Conservation (phyloP, 2,329 filamentous ascomycete genomes). For the Leptographium wingfieldii region DNA sequence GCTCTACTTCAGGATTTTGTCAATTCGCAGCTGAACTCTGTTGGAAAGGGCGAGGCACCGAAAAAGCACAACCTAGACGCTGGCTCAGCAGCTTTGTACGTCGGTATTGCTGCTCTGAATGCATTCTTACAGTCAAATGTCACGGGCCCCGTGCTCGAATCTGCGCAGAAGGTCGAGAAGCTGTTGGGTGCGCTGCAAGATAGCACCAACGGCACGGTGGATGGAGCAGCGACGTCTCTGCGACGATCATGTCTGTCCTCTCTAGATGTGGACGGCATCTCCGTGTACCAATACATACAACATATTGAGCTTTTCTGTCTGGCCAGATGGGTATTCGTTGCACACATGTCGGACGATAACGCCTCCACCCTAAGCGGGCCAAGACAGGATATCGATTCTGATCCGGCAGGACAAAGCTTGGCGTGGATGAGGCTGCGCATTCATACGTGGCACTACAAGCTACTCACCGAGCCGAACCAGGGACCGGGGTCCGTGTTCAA, state of each 20-base stretch:
- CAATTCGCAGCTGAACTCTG: neutral
- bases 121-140: conserved; percentile 79
- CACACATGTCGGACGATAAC: neutral
- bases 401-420: conserved; percentile 20
- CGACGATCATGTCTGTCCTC: conserved; percentile 51
- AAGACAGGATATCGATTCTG: conserved; percentile 18
- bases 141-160: conserved; percentile 66
- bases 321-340: conserved; percentile 30
- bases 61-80: neutral
- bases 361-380: neutral
- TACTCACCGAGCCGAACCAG: conserved; percentile 43
- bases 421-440: conserved; percentile 58
- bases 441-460: conserved; percentile 55
- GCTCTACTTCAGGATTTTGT: conserved; percentile 5
- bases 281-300: conserved; percentile 73
- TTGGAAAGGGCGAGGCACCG: neutral
- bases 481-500: conserved; percentile 42
- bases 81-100: conserved; percentile 18
- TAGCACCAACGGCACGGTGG: neutral
- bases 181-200: conserved; percentile 18
- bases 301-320: conserved; percentile 73
- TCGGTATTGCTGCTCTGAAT: conserved; percentile 58
- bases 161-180: conserved; percentile 17
- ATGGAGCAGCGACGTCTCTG: conserved; percentile 21
- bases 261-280: conserved; percentile 71